phyloP scores from a whole-genome alignment of 768 basidiomycete species.

The Termitomyces sp. region DNA sequence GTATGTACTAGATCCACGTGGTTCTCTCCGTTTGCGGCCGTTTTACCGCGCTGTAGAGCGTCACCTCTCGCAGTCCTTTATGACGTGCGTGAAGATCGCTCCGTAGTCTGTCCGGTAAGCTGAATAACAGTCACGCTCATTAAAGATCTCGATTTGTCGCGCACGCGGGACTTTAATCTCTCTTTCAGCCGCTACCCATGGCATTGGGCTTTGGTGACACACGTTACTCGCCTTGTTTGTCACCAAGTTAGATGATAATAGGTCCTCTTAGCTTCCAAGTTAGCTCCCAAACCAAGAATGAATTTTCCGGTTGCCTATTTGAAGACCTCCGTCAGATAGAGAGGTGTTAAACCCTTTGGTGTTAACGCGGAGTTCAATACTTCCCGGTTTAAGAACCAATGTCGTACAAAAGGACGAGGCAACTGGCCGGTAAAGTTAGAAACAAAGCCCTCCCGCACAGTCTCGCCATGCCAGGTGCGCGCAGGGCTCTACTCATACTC shows the following conservation, averaged over 20 bases:
- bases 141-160: background rate
- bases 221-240: conserved; percentile 1
- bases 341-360: conserved; percentile 1
- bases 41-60: background rate
- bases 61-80: background rate
- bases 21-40: conserved; percentile 13
- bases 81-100: background rate
- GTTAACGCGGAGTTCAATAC: conserved; percentile 7
- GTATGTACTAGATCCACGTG: conserved; percentile 1
- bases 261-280: conserved; percentile 3
- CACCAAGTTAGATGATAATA: conserved; percentile 3
- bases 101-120: background rate
- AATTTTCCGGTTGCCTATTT: conserved; percentile 6
- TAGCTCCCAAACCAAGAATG: conserved; percentile 1
- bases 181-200: background rate
- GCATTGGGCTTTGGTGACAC: background rate
- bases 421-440: background rate
- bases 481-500: background rate
- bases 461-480: conserved; percentile 16
- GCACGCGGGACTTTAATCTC: background rate
- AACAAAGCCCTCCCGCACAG: background rate
- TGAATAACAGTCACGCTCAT: background rate
- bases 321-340: conserved; percentile 5
- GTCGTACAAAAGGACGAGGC: conserved; percentile 16
- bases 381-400: conserved; percentile 1